Evolutionary conservation across 2,329 filamentous ascomycete species (phyloP), one percentile per base, ranked within the genome.

Genomic region (Colletotrichum graminicola): DNA sequence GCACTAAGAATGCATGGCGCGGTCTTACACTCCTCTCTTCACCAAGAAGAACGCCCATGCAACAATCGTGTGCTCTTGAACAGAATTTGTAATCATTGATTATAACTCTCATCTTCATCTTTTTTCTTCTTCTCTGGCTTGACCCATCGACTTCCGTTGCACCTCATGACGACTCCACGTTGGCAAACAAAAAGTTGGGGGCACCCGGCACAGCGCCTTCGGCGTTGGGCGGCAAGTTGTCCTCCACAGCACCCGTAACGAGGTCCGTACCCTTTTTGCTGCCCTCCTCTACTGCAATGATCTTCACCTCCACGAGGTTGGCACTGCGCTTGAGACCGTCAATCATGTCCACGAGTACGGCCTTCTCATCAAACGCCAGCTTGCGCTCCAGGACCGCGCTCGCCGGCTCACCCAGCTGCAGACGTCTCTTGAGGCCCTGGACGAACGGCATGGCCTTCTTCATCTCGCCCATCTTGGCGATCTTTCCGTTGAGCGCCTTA

Each of bases 381-480:
- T 95, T 94, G 75, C 94, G 89, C 79, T 95, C 91, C 78, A 98
- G 91, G 12, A 98, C 94, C 2, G 83, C 86, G 32, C 88, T 85
- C 1, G 89, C 84, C 18, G 86, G 83, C 82, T 95, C 90, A 73
- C 93, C 92, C 61, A 87, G 86, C 68, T 94, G 86, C 67, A 99
- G 88, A 63, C 93, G 90, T 81, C 89, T 93, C 91, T 98, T 98
- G 72, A 98, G 85, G 8, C 81, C 84, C 84, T 98, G 95, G 61
- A 98, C 91, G 78, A 98, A 98, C 0, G 96, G 96, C 95, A 98
- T 98, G 2, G 94, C 95, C 84, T 97, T 96, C 90, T 98, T 99
- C 88, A 94, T 94, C 83, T 97, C 93, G 54, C 90, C 91, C 78
- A 94, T 87, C 86, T 97, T 97, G 76, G 90, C 90, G 69, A 98